Base-by-base conservation (phyloP, 2,329 filamentous ascomycete species). In the Fusarium nisikadoi region DNA sequence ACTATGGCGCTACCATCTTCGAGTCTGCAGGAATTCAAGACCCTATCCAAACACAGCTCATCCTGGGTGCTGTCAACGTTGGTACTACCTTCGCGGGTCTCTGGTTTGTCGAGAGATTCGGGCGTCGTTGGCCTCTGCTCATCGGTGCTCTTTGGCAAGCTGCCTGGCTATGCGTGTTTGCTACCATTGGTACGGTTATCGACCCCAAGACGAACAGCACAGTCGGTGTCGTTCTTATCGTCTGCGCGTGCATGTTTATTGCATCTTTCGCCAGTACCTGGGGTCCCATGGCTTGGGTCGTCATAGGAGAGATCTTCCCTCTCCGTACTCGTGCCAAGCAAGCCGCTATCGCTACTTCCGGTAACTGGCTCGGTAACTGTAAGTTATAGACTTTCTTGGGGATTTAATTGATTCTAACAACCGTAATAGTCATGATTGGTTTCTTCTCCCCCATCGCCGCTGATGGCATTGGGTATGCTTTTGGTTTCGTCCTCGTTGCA, bases 221-320 rank as follows among this genome's bases (percentile, higher is more conserved):
- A 2, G 85, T 89, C 17, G 91, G 91, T 16, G 88, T 89, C 10
- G 86, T 91, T 67, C 91, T 94, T 87, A 93, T 94, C 72, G 89
- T 92, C 14, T 89, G 91, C 59, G 90, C 91, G 6, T 93, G 90
- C 80, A 88, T 94, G 84, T 94, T 93, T 81, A 94, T 94, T 62
- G 87, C 89, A 53, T 91, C 88, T 3, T 94, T 93, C 73, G 92
- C 92, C 5, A 71, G 84, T 47, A 92, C 90, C 5, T 93, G 90
- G 90, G 91, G 91, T 17, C 91, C 91, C 0, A 88, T 93, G 55
- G 85, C 90, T 9, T 93, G 91, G 91, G 88, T 89, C 36, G 87
- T 92, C 62, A 88, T 91, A 46, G 89, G 89, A 55, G 91, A 93
- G 79, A 88, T 89, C 52, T 93, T 91, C 78, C 87, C 90, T 10